Evolutionary conservation across 345 rosid species (phyloP).

Genomic region (Noccaea caerulescens): DNA sequence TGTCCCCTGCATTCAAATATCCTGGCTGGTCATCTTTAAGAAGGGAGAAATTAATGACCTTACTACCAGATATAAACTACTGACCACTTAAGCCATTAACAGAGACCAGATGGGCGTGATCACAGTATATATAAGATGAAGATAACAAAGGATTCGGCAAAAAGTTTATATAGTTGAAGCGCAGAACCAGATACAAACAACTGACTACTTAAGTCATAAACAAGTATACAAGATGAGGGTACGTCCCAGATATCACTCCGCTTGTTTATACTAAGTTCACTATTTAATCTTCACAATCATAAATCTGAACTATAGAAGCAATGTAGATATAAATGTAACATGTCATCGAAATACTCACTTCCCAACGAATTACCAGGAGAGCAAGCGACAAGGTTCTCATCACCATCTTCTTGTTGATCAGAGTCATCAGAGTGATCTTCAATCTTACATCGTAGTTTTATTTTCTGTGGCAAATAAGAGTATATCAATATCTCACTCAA

Average conservation of each 20-base stretch:
- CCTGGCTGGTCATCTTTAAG: slow-evolving; percentile 63
- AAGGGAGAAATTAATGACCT: slow-evolving; percentile 47
- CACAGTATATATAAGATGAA: slow-evolving; percentile 1
- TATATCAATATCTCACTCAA: slow-evolving; percentile 63
- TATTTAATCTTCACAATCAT: background rate
- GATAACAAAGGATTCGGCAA: slow-evolving; percentile 14
- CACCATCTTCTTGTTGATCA: slow-evolving; percentile 68
- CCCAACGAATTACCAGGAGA: slow-evolving; percentile 65
- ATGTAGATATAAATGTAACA: slow-evolving; percentile 19
- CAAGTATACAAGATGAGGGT: background rate
- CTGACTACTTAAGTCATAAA: slow-evolving; percentile 5
- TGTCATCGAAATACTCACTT: slow-evolving; percentile 54
- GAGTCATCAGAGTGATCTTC: slow-evolving; percentile 61
- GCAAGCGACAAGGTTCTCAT: slow-evolving; percentile 61
- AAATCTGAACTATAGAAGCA: slow-evolving; percentile 19
- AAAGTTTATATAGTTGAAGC: background rate
- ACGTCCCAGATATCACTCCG: slow-evolving; percentile 12
- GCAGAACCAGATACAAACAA: slow-evolving; percentile 18
- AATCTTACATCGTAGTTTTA: slow-evolving; percentile 47
- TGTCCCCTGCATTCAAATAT: slow-evolving; percentile 64
- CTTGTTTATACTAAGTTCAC: slow-evolving; percentile 1
- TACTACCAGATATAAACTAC: slow-evolving; percentile 20
- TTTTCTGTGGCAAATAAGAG: slow-evolving; percentile 61
- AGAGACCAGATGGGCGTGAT: slow-evolving; percentile 18
- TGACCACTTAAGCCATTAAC: slow-evolving; percentile 8